phyloP scores from a whole-genome alignment of 1,284 basidiomycete genomes.

The Cerioporus squamosus region DNA sequence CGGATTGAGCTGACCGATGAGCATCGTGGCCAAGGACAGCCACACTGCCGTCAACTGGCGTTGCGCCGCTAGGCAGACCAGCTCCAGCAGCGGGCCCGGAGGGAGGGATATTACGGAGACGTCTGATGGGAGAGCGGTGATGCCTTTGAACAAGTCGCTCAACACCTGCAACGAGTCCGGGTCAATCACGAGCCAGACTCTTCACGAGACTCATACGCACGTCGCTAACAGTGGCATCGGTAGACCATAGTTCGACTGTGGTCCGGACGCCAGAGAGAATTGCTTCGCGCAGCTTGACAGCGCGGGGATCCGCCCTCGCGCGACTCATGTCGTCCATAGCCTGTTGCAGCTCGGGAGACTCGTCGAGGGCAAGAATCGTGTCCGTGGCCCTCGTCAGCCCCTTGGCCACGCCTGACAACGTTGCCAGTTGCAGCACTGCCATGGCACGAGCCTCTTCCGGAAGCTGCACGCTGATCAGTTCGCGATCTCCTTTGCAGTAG shows the following conservation, averaged over 20 bases:
- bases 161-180: constrained; percentile 56
- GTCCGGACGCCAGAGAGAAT: constrained; percentile 64
- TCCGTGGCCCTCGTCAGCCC: constrained; percentile 82
- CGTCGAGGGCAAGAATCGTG: constrained; percentile 66
- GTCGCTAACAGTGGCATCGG: constrained; percentile 75
- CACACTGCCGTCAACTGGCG: constrained; percentile 80
- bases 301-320: constrained; percentile 69
- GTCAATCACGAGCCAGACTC: neutral
- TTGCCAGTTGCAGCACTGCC: constrained; percentile 74
- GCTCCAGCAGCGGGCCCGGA: constrained; percentile 75
- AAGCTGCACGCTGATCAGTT: constrained; percentile 45
- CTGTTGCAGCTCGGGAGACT: constrained; percentile 51
- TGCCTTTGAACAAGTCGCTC: constrained; percentile 81
- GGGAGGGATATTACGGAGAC: constrained; percentile 80
- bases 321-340: constrained; percentile 57
- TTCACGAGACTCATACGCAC: constrained; percentile 48
- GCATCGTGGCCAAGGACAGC: constrained; percentile 79
- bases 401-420: constrained; percentile 80
- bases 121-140: constrained; percentile 75
- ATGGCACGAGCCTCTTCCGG: constrained; percentile 68
- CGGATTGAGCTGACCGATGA: constrained; percentile 81
- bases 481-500: neutral
- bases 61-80: constrained; percentile 78
- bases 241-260: constrained; percentile 75
- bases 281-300: constrained; percentile 64